Conservation (phyloP, 2,329 filamentous ascomycete species). For the Apiospora phragmitis region DNA sequence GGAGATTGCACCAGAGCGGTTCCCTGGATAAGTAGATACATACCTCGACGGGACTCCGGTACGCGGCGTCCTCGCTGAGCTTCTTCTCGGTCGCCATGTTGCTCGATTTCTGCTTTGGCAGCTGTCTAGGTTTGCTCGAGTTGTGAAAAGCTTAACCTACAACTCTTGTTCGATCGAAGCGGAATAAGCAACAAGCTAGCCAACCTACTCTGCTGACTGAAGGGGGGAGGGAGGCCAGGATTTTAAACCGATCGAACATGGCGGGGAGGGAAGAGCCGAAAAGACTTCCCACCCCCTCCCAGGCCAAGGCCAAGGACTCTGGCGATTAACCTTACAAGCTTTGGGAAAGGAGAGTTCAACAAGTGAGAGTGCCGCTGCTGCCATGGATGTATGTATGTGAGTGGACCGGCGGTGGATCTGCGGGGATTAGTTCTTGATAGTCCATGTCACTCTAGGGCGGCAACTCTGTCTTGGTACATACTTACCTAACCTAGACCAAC, state of each 20-base stretch:
- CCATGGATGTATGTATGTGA: background rate
- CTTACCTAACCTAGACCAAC: background rate
- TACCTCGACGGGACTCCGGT: background rate
- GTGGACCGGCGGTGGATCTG: background rate
- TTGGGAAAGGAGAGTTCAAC: background rate
- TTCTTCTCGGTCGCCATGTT: background rate
- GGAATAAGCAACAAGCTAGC: background rate
- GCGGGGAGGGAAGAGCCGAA: background rate
- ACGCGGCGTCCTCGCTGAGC: background rate
- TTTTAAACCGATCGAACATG: background rate
- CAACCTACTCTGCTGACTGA: background rate
- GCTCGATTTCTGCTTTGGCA: background rate
- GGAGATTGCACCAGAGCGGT: background rate
- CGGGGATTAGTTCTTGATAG: background rate
- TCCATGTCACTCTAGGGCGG: background rate
- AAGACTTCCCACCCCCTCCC: background rate
- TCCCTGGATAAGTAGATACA: background rate
- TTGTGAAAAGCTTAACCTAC: background rate
- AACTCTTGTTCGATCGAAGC: background rate
- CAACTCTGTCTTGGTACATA: background rate
- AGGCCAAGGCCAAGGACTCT: background rate
- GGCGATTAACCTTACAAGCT: background rate
- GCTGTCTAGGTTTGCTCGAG: background rate
- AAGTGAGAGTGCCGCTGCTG: background rate
- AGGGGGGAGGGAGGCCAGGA: background rate